Conservation (phyloP, 441 rosid species). For the Brassica hybrid region DNA sequence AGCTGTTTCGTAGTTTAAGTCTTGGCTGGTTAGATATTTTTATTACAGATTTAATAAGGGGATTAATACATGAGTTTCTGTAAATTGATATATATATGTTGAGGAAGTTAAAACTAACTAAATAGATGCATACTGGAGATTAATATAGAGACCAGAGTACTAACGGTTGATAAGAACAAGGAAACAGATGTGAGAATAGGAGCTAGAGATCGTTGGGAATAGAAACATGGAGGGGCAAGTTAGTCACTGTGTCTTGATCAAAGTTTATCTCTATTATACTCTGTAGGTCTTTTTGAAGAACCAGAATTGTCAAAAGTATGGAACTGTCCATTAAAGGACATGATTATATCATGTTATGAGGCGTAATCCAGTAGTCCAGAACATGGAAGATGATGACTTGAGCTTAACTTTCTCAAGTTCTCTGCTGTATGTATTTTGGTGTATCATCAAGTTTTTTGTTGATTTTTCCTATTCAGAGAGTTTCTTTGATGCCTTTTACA, state of each 20-base stretch:
- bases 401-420: not conserved
- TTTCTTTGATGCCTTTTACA: slow-evolving; percentile 10
- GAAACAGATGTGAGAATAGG: too few relatives aligned
- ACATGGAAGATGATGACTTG: slow-evolving; percentile 12
- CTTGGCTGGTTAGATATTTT: not conserved
- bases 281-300: slow-evolving; percentile 27
- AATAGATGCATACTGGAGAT: not conserved
- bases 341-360: slow-evolving; percentile 11
- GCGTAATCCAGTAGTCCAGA: not conserved
- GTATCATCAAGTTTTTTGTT: slow-evolving; percentile 11
- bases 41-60: slow-evolving; percentile 6
- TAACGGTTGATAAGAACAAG: not conserved
- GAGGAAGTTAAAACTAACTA: not conserved
- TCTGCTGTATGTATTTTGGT: slow-evolving; percentile 4
- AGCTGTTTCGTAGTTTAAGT: not conserved
- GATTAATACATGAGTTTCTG: not conserved
- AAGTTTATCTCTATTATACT: too few relatives aligned
- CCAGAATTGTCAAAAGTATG: slow-evolving; percentile 8
- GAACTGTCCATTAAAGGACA: not conserved
- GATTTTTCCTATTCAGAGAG: slow-evolving; percentile 8
- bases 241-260: not conserved
- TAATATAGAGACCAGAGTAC: slow-evolving; percentile 11
- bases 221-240: not conserved
- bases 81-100: not conserved
- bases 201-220: slow-evolving; percentile 3